These are phyloP conservation scores for Hypericum perforatum DNA, from an alignment of 345 rosid species.

Conservation along the genomic window DNA sequence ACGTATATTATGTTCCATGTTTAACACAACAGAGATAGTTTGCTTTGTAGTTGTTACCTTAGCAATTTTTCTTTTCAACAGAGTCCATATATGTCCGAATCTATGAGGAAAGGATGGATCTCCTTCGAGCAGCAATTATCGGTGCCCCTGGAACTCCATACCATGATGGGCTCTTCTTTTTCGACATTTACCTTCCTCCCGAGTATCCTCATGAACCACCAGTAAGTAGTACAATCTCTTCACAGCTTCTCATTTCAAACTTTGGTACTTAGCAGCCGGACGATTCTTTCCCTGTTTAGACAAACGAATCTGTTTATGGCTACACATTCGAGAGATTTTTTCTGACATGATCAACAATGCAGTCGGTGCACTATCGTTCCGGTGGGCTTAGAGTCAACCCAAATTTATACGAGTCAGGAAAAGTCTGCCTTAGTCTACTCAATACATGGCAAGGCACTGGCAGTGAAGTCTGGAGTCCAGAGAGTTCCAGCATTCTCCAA, in stretches of 20 bases:
- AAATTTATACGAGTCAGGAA: conserved; percentile 82
- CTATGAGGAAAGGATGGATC: conserved; percentile 85
- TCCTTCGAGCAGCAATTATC: conserved; percentile 66
- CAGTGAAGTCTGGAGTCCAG: conserved; percentile 82
- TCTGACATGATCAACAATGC: conserved; percentile 12
- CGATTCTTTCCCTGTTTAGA: too few species aligned
- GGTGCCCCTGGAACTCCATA: conserved; percentile 91
- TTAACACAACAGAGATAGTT: too few species aligned
- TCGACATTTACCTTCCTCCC: conserved; percentile 74
- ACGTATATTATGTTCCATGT: conserved; percentile 2
- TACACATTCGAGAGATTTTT: not conserved
- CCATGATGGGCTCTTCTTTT: conserved; percentile 87
- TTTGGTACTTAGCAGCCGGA: too few species aligned
- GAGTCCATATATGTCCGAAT: conserved; percentile 73
- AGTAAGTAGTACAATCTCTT: conserved; percentile 34
- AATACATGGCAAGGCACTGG: conserved; percentile 94
- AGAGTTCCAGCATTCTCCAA: conserved; percentile 71
- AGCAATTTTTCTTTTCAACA: conserved; percentile 15
- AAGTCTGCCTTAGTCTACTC: conserved; percentile 80
- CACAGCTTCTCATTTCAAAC: too few species aligned
- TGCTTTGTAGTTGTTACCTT: too few species aligned
- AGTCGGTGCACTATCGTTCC: conserved; percentile 77
- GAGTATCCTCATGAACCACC: conserved; percentile 89
- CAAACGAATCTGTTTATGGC: too few species aligned
- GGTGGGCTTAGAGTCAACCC: conserved; percentile 91